phyloP scores from a whole-genome alignment of 768 basidiomycete genomes.

The Piloderma croceum region DNA sequence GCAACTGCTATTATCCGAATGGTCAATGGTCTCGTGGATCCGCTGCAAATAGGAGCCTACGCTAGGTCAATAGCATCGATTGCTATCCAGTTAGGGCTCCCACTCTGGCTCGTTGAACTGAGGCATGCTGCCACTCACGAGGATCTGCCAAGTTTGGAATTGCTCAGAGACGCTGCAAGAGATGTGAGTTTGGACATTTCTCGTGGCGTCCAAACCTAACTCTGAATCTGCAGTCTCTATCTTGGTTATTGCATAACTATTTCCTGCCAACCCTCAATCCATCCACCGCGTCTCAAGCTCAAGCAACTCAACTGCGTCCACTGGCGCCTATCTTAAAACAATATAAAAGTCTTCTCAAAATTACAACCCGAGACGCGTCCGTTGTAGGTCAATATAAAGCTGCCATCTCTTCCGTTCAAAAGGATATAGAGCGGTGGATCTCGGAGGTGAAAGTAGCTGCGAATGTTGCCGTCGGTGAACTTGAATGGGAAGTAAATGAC shows the following conservation, averaged over 20 bases:
- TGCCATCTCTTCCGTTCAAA: slow-evolving; percentile 44
- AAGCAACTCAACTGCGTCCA: slow-evolving; percentile 41
- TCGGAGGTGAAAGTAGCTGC: slow-evolving; percentile 65
- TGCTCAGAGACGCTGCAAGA: slow-evolving; percentile 69
- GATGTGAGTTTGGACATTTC: slow-evolving; percentile 42
- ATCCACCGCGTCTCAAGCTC: slow-evolving; percentile 28
- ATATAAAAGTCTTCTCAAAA: slow-evolving; percentile 69
- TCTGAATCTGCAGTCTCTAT: slow-evolving; percentile 52
- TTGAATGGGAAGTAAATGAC: slow-evolving; percentile 42
- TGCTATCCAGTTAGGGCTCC: slow-evolving; percentile 79
- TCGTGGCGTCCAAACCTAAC: slow-evolving; percentile 1
- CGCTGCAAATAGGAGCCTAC: slow-evolving; percentile 82
- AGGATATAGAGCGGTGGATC: slow-evolving; percentile 75
- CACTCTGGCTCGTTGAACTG: slow-evolving; percentile 85
- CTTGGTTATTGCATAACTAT: slow-evolving; percentile 81
- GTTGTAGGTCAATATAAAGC: slow-evolving; percentile 44
- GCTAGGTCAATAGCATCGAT: slow-evolving; percentile 89
- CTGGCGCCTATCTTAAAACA: slow-evolving; percentile 62
- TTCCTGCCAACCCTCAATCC: slow-evolving; percentile 73
- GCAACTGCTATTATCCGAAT: slow-evolving; percentile 79
- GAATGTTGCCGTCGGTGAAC: slow-evolving; percentile 38
- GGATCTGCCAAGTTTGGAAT: slow-evolving; percentile 78
- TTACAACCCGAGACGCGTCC: slow-evolving; percentile 59
- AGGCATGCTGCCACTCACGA: slow-evolving; percentile 96
- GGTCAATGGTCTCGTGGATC: slow-evolving; percentile 94